Evolutionary conservation across 73 alveolate genomes (phyloP), one percentile per base, ranked within the genome.

Genomic region (Paramecium biaurelia): DNA sequence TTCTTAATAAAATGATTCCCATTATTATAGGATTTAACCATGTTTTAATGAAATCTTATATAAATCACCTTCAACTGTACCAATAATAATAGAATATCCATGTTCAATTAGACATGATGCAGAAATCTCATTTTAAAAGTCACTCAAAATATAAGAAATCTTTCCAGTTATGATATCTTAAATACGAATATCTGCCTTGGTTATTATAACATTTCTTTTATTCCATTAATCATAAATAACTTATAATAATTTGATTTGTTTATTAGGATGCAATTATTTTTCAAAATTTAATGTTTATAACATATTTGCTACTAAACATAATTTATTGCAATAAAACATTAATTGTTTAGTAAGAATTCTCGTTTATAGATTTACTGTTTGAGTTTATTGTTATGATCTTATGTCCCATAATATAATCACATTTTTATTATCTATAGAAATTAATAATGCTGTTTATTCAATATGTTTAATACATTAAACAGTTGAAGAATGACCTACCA

Each of bases 321-420:
- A 4, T 7, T 43, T 43, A 43, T 79, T 43, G 6, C 76, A 41
- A 79, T 79, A 79, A 23, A 23, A 18, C 47, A 79, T 37, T 79
- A 79, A 42, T 24, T 41, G n/a, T 23, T 45, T 79, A 12, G 76
- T 79, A 4, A 79, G 23, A 23, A 79, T 41, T 79, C 90, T 38
- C 7, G 90, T 79, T 42, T 21, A 18, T 45, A 79, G 9, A 43
- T 79, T 43, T n/a, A 79, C 24, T 20, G 47, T 45, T 79, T 79
- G 15, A 8, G 42, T 26, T 24, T 79, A 79, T 34, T 38, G 11
- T 79, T 79, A 79, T 43, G 90, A 43, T 79, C 90, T 38, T 2
- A 79, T 79, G 56, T 79, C 90, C 90, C 90, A 79, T 18, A 79
- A 79, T 41, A 79, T 79, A 9, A 79, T 21, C 15, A 79, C 49